Conservation (phyloP, 2,329 filamentous ascomycete genomes). For the Trichoderma pleuroti region DNA sequence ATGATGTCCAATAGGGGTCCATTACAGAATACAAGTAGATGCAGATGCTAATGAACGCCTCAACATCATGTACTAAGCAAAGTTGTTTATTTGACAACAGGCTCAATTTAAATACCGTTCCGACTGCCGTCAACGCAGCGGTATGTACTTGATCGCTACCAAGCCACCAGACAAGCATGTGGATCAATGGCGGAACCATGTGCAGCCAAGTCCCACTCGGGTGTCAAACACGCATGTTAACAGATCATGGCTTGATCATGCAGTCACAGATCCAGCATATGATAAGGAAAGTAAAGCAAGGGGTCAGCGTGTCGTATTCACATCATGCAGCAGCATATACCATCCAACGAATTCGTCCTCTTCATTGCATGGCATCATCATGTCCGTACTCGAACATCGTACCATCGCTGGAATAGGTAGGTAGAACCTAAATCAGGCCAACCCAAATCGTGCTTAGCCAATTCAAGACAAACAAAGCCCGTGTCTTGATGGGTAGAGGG, state of each 20-base stretch:
- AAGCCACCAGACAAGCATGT: background rate
- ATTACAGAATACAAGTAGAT: background rate
- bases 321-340: too few species aligned
- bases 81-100: background rate
- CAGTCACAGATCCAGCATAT: background rate
- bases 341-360: background rate
- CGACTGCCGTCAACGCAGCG: background rate
- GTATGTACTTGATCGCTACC: background rate
- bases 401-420: background rate
- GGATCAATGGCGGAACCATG: background rate
- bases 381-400: background rate
- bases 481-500: background rate
- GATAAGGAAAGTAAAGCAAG: background rate
- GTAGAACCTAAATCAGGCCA: background rate
- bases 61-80: background rate
- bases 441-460: background rate
- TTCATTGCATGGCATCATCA: background rate
- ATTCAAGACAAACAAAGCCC: background rate
- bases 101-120: background rate
- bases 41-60: background rate
- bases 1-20: background rate
- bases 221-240: background rate
- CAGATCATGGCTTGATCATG: background rate
- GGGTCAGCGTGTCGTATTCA: background rate
- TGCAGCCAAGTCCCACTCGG: conserved; percentile 9